Conservation (phyloP, 176 grass and related monocot species). For the Bolboschoenus planiculmis region DNA sequence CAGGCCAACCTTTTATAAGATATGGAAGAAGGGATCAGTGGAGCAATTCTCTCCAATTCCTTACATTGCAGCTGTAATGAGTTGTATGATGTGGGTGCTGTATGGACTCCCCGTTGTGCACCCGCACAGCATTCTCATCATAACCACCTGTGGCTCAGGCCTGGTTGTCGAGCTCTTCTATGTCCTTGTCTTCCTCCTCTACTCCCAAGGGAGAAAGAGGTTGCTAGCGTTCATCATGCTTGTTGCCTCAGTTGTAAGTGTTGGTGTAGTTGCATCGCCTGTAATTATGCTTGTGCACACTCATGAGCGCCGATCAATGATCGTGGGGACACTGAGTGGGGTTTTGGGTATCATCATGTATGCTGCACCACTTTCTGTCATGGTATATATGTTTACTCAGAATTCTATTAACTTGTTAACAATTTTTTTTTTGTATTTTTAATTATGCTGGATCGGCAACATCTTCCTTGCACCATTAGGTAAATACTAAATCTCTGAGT, state of each 20-base stretch:
- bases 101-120: slow-evolving; percentile 71
- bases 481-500: neutral
- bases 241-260: slow-evolving; percentile 41
- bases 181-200: slow-evolving; percentile 58
- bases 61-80: slow-evolving; percentile 64
- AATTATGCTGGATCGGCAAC: neutral
- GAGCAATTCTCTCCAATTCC: slow-evolving; percentile 83
- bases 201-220: slow-evolving; percentile 31
- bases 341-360: slow-evolving; percentile 72
- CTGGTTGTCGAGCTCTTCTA: slow-evolving; percentile 65
- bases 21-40: slow-evolving; percentile 82
- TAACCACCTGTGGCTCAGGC: slow-evolving; percentile 81
- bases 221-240: slow-evolving; percentile 44
- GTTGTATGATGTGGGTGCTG: slow-evolving; percentile 92
- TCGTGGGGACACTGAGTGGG: slow-evolving; percentile 71
- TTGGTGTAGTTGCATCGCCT: slow-evolving; percentile 37
- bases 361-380: slow-evolving; percentile 76
- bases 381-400: slow-evolving; percentile 48
- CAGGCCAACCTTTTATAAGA: slow-evolving; percentile 69
- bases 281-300: slow-evolving; percentile 40
- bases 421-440: neutral
- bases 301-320: slow-evolving; percentile 55
- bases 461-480: neutral
- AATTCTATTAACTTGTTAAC: neutral
- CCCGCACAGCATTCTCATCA: slow-evolving; percentile 76